Evolutionary conservation across 192 early-diverging fungal genomes (phyloP).

Genomic region (Mortierella alpina): DNA sequence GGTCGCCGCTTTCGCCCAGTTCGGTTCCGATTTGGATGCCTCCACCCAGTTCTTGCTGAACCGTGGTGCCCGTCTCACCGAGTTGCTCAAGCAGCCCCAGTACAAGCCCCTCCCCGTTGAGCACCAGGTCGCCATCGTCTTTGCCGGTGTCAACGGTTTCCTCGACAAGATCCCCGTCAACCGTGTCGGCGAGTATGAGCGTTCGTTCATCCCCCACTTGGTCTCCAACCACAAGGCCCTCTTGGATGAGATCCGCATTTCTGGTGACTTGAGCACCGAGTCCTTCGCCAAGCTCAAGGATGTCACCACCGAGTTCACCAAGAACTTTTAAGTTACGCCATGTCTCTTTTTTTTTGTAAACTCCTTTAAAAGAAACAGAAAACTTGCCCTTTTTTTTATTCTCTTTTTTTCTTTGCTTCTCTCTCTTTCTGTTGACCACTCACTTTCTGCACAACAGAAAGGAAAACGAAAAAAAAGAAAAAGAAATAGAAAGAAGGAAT

Average conservation of each 20-base stretch:
- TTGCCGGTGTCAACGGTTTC: conserved; percentile 99
- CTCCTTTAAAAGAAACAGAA: neutral
- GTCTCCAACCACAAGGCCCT: conserved; percentile 89
- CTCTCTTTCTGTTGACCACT: too few species aligned
- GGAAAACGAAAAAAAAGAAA: too few species aligned
- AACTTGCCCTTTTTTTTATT: conserved; percentile 11
- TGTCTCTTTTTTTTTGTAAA: neutral
- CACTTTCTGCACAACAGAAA: too few species aligned
- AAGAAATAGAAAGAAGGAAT: too few species aligned
- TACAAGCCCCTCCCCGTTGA: conserved; percentile 96
- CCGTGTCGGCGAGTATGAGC: conserved; percentile 95
- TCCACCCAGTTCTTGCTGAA: conserved; percentile 99
- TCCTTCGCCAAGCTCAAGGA: conserved; percentile 93
- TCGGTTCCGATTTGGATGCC: conserved; percentile 99
- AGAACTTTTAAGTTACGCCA: conserved; percentile 70
- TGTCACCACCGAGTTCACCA: conserved; percentile 81
- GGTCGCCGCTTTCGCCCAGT: conserved; percentile 97
- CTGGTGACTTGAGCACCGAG: conserved; percentile 89
- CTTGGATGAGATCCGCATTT: conserved; percentile 89
- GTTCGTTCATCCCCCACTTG: conserved; percentile 89
- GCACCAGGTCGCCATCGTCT: conserved; percentile 98
- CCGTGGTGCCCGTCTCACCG: conserved; percentile 99
- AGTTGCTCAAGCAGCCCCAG: conserved; percentile 99
- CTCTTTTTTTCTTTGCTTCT: neutral
- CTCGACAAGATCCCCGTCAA: conserved; percentile 97